Conservation (phyloP, 441 rosid species). For the Brassica hybrid region DNA sequence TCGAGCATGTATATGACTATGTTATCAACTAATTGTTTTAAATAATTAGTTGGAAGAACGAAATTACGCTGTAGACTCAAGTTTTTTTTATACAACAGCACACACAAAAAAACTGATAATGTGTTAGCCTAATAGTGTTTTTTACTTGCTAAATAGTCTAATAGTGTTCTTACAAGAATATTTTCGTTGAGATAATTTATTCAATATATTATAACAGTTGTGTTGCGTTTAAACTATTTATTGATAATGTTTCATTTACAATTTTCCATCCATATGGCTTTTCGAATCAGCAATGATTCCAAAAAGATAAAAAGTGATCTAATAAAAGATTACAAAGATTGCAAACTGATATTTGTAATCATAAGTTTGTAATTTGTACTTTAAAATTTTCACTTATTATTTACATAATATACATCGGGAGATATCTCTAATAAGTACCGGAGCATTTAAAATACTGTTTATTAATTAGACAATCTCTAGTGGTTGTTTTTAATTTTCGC, state of each 20-base stretch:
- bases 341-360: not conserved
- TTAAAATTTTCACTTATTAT: too few species aligned
- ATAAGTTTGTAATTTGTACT: not conserved
- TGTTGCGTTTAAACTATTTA: not conserved
- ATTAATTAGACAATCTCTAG: not conserved
- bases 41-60: not conserved
- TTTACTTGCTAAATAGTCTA: too few species aligned
- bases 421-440: not conserved
- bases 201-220: not conserved
- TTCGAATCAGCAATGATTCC: not conserved
- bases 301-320: not conserved
- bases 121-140: not conserved
- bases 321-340: not conserved
- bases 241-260: too few species aligned
- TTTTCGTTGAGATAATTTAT: not conserved
- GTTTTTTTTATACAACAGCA: not conserved
- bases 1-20: not conserved
- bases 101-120: not conserved
- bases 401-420: not conserved
- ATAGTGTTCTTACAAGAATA: not conserved
- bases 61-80: not conserved
- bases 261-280: not conserved
- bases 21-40: not conserved
- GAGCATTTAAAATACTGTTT: not conserved
- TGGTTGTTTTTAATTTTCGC: too few species aligned